Evolutionary conservation across 1,139 yeast species (phyloP).

Genomic region (Pichia sp.): DNA sequence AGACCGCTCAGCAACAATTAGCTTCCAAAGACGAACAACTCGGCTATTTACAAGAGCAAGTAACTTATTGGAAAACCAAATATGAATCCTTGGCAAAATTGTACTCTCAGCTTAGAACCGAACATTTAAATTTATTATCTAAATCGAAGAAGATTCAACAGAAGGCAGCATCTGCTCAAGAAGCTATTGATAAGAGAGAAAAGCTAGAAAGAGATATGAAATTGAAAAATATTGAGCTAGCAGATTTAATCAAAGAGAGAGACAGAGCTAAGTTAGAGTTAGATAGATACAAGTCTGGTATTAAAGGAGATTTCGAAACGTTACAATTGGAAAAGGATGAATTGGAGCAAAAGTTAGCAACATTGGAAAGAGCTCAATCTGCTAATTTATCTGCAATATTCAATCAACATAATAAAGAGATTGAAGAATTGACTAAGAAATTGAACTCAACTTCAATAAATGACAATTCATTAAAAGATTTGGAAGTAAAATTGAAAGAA

Average conservation of each 20-base stretch:
- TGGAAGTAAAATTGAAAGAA: slow-evolving; percentile 47
- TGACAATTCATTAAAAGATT: slow-evolving; percentile 21
- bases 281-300: slow-evolving; percentile 61
- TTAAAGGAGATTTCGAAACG: slow-evolving; percentile 59
- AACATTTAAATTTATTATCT: slow-evolving; percentile 72
- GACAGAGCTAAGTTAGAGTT: slow-evolving; percentile 82
- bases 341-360: slow-evolving; percentile 50
- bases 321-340: slow-evolving; percentile 61
- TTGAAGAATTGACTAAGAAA: slow-evolving; percentile 35
- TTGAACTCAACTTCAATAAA: slow-evolving; percentile 25
- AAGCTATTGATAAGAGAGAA: slow-evolving; percentile 79
- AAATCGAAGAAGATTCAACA: slow-evolving; percentile 81
- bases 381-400: slow-evolving; percentile 56
- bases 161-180: slow-evolving; percentile 89
- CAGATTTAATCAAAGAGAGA: slow-evolving; percentile 83
- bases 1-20: slow-evolving; percentile 66
- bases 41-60: slow-evolving; percentile 64
- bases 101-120: slow-evolving; percentile 87
- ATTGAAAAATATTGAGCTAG: slow-evolving; percentile 79
- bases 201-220: slow-evolving; percentile 76
- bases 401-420: slow-evolving; percentile 53
- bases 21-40: slow-evolving; percentile 73
- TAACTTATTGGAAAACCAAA: slow-evolving; percentile 72
- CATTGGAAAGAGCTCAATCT: slow-evolving; percentile 59
- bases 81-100: slow-evolving; percentile 86